Conservation (phyloP, 2,329 filamentous ascomycete species). For the Penicillium vulpinum region DNA sequence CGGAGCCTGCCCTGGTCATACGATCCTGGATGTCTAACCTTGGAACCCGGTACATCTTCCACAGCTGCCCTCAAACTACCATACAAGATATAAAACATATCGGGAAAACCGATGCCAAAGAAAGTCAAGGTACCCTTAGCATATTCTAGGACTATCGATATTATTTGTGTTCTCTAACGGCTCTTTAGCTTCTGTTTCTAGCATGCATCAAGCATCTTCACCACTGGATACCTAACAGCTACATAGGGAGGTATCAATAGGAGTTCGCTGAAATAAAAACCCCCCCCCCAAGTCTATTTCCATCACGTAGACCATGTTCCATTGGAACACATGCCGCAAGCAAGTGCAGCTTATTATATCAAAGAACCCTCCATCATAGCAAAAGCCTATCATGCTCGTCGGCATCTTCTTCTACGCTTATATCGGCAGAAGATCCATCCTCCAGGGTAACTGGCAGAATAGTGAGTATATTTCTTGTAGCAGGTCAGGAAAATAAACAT, state of each 20-base stretch:
- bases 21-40: constrained; percentile 2
- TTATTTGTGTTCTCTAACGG: background rate
- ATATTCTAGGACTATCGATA: background rate
- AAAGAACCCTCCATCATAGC: background rate
- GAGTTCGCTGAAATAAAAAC: too few relatives aligned
- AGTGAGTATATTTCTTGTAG: constrained; percentile 8
- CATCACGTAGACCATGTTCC: background rate
- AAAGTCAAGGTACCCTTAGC: background rate
- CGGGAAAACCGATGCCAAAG: background rate
- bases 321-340: background rate
- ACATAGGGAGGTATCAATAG: background rate
- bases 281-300: too few relatives aligned
- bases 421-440: constrained; percentile 8
- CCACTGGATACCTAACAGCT: background rate
- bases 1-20: constrained; percentile 10
- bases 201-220: background rate
- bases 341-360: constrained; percentile 3
- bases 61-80: background rate
- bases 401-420: constrained; percentile 21
- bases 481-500: constrained; percentile 41
- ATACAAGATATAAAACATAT: background rate
- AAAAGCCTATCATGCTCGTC: constrained; percentile 19
- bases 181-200: background rate
- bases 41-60: background rate
- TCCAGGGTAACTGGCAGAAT: constrained; percentile 21